phyloP scores from a whole-genome alignment of 1,284 basidiomycete genomes.

The Cerrena zonata region DNA sequence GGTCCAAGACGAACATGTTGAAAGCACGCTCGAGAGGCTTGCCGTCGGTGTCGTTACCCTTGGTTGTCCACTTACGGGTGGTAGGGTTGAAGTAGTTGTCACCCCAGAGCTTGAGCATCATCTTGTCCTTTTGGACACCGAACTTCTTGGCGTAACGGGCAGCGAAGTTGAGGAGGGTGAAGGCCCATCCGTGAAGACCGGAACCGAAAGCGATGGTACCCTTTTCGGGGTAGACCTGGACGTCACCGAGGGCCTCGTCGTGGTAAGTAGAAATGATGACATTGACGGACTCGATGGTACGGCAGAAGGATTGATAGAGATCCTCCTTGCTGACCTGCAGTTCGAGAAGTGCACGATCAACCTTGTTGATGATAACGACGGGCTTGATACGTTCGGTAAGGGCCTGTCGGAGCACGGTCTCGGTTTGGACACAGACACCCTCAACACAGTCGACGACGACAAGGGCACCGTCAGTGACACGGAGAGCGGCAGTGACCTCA shows the following conservation, averaged over 20 bases:
- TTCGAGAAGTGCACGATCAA: slow-evolving; percentile 98
- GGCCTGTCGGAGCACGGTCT: slow-evolving; percentile 97
- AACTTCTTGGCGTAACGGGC: slow-evolving; percentile 96
- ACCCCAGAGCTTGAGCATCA: slow-evolving; percentile 98
- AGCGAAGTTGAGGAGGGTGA: slow-evolving; percentile 98
- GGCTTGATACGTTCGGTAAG: slow-evolving; percentile 99
- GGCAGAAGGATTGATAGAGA: slow-evolving; percentile 95
- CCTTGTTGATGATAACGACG: slow-evolving; percentile 99
- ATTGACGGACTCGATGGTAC: slow-evolving; percentile 97
- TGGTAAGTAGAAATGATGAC: slow-evolving; percentile 98
- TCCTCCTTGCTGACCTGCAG: slow-evolving; percentile 96
- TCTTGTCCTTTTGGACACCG: slow-evolving; percentile 97
- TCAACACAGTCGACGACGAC: slow-evolving; percentile 99
- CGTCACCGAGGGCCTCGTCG: slow-evolving; percentile 91
- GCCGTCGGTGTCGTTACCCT: slow-evolving; percentile 73
- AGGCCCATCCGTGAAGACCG: slow-evolving; percentile 99
- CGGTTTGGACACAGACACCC: slow-evolving; percentile 99
- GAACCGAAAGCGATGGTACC: slow-evolving; percentile 99
- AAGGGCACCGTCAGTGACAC: slow-evolving; percentile 97
- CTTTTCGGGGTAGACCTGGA: slow-evolving; percentile 98
- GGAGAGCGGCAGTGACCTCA: slow-evolving; percentile 98
- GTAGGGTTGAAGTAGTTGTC: slow-evolving; percentile 99
- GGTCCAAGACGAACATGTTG: slow-evolving; percentile 96
- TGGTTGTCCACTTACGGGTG: slow-evolving; percentile 95
- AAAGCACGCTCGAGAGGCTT: slow-evolving; percentile 89